Evolutionary conservation across 805 yeast species (phyloP).

Genomic region (Ogataea salicorniae): DNA sequence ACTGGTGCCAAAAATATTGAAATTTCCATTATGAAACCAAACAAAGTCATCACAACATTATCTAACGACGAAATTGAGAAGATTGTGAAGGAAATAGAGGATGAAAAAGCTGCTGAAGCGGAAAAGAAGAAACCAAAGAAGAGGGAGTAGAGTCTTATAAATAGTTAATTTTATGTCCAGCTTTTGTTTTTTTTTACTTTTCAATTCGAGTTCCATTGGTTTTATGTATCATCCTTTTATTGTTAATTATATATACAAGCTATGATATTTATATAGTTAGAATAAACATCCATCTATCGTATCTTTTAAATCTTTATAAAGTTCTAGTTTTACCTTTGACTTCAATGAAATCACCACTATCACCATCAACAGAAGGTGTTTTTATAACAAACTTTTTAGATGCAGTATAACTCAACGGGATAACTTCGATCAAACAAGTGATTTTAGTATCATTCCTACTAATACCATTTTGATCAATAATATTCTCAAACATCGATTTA

Average conservation of each 20-base stretch:
- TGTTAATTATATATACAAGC: conserved; percentile 1
- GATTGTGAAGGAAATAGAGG: conserved; percentile 78
- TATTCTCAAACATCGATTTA: conserved; percentile 15
- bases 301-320: conserved; percentile 1
- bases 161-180: background rate
- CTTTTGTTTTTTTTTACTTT: background rate
- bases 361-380: conserved; percentile 17
- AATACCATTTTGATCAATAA: conserved; percentile 21
- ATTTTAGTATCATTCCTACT: conserved; percentile 18
- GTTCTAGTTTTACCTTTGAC: conserved; percentile 27
- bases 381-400: conserved; percentile 20
- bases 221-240: background rate
- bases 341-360: conserved; percentile 22
- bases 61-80: conserved; percentile 66
- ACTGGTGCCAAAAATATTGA: conserved; percentile 97
- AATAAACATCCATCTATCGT: no score
- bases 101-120: conserved; percentile 79
- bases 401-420: conserved; percentile 17
- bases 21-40: conserved; percentile 78
- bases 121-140: conserved; percentile 57
- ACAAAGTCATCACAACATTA: conserved; percentile 51
- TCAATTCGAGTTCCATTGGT: background rate
- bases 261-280: background rate
- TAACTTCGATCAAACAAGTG: conserved; percentile 24
- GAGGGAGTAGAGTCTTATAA: conserved; percentile 10